Evolutionary conservation across 169 alveolate species (phyloP).

Genomic region (Plasmodium gaboni): DNA sequence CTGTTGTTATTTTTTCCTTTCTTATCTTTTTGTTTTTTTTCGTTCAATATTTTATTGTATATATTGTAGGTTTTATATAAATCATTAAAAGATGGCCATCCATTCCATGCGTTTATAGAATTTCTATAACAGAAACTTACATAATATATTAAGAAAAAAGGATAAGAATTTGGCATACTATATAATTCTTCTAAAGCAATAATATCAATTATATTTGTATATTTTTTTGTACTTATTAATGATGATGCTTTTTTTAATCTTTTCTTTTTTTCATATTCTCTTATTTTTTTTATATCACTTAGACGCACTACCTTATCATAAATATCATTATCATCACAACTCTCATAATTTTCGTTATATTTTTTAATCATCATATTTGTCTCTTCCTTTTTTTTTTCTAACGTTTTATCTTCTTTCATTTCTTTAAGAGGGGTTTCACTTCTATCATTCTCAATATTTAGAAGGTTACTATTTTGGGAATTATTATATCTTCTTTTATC

Average conservation of each 20-base stretch:
- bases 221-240: not conserved
- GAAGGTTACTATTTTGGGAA: not conserved
- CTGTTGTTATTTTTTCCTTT: conserved; percentile 1
- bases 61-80: conserved; percentile 2
- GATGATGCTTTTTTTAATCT: not conserved
- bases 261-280: not conserved
- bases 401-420: not conserved
- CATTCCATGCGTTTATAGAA: conserved; percentile 41
- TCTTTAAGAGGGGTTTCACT: not conserved
- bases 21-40: conserved; percentile 12
- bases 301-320: not conserved
- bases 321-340: not conserved
- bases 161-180: conserved; percentile 14
- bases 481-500: not conserved
- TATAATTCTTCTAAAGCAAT: conserved; percentile 4
- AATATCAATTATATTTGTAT: conserved; percentile 1
- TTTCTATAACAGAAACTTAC: conserved; percentile 34
- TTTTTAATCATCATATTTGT: not conserved
- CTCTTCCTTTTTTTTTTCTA: conserved; percentile 2
- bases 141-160: conserved; percentile 23
- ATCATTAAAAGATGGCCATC: conserved; percentile 24
- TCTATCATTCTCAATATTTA: not conserved
- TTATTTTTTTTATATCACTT: not conserved
- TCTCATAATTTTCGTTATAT: not conserved
- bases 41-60: not conserved